These are phyloP conservation scores for Coleophoma eucalyptorum DNA, from an alignment of 2,329 filamentous ascomycete species.

Conservation along the genomic window DNA sequence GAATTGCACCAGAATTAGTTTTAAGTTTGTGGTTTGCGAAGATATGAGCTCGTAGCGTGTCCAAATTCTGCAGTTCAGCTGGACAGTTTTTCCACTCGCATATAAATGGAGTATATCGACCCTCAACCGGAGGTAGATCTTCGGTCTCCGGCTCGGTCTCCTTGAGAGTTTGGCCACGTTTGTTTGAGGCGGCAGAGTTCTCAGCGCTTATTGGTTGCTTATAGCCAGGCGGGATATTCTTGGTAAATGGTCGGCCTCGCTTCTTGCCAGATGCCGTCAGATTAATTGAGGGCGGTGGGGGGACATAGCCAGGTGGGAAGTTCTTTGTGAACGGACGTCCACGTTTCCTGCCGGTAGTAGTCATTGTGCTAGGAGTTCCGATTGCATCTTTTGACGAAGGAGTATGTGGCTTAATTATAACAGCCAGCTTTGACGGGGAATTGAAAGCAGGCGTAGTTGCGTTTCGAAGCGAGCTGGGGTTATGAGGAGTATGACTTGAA, in stretches of 20 bases:
- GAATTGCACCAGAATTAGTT: constrained; percentile 22
- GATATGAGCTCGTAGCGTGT: constrained; percentile 53
- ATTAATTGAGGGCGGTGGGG: background rate
- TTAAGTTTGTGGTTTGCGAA: constrained; percentile 38
- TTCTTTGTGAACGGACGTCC: constrained; percentile 2
- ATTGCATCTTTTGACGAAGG: too few relatives aligned
- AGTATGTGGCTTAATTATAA: background rate
- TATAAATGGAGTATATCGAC: constrained; percentile 44
- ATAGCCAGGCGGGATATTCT: background rate
- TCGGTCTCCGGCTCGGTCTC: background rate
- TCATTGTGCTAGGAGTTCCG: too few relatives aligned
- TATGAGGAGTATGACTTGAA: background rate
- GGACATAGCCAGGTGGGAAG: background rate
- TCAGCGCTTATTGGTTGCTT: background rate
- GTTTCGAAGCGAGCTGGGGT: background rate
- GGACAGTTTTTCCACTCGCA: constrained; percentile 59
- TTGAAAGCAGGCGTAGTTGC: background rate
- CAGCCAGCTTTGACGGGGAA: background rate
- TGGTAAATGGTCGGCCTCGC: background rate
- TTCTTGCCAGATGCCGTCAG: background rate
- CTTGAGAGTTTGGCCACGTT: constrained; percentile 15
- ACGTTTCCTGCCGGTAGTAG: constrained; percentile 1
- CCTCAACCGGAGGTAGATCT: constrained; percentile 9
- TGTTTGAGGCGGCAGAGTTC: constrained; percentile 6
- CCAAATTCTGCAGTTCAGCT: constrained; percentile 59